Conservation (phyloP, 176 grass and related monocot genomes). For the Canna indica region DNA sequence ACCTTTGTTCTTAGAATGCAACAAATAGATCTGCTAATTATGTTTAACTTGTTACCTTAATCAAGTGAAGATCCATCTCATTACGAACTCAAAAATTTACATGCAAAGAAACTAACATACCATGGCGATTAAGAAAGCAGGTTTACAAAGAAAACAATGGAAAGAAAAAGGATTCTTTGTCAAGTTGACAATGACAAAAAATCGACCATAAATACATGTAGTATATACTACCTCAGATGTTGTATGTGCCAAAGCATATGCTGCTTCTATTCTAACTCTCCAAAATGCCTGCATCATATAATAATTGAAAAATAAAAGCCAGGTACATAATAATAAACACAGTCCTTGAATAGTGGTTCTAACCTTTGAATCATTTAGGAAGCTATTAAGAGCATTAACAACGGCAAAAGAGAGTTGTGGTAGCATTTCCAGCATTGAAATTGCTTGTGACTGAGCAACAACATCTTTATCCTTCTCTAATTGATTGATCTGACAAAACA, state of each 20-base stretch:
- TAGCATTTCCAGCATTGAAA: constrained; percentile 68
- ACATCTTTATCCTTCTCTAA: constrained; percentile 99
- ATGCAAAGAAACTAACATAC: background rate
- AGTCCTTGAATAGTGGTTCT: constrained; percentile 15
- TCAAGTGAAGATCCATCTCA: background rate
- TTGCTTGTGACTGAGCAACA: constrained; percentile 91
- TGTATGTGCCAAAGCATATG: constrained; percentile 79
- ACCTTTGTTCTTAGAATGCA: background rate
- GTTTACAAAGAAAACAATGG: background rate
- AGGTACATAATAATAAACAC: background rate
- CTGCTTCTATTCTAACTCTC: constrained; percentile 95
- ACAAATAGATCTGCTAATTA: background rate
- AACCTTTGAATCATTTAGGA: constrained; percentile 95
- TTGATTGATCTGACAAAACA: constrained; percentile 81
- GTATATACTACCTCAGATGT: constrained; percentile 56
- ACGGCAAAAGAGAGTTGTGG: constrained; percentile 73
- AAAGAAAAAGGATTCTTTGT: background rate
- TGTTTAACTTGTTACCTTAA: background rate
- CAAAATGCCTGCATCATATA: constrained; percentile 58
- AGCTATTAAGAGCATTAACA: constrained; percentile 93
- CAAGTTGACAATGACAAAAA: constrained; percentile 15
- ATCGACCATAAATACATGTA: constrained; percentile 20
- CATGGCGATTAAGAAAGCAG: background rate
- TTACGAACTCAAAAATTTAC: background rate
- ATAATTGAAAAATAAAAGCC: background rate